Evolutionary conservation across 2,329 filamentous ascomycete genomes (phyloP), one percentile per base, ranked within the genome.

Genomic region (Xylaria sp.): DNA sequence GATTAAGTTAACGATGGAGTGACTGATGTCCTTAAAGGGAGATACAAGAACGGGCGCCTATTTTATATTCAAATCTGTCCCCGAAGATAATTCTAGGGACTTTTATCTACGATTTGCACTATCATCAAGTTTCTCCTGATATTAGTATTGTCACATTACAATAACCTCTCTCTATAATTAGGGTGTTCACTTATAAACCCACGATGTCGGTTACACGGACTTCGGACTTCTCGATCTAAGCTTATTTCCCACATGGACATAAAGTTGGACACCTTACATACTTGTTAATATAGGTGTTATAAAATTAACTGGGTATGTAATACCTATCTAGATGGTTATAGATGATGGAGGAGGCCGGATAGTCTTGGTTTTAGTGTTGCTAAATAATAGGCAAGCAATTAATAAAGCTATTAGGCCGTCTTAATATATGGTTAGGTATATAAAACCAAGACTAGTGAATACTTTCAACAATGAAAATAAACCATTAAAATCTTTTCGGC

Each of bases 201-300:
- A 47, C 51, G 29, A 51, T 53, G 42, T n/a, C 44, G n/a, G 21
- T 27, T 50, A 37, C 51, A 57, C 48, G 21, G 40, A 63, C 51
- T 55, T 55, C 60, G 51, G 40, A 55, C 37, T 63, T 48, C 27
- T 63, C 10, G 25, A 55, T 25, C 6, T 23, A 29, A 55, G 60
- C 51, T 57, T 63, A 63, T 57, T 29, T 63, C 61, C 51, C 16
- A 18, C 13, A 25, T 3, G 60, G 50, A 63, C 13, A 57, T 48
- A 63, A 57, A n/a, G 21, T 29, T 1, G 21, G 13, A 3, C 18
- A 25, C 40, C 27, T 35, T 35, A 23, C 29, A 5, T 42, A 27
- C 35, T 3, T 35, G 10, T 29, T 5, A n/a, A 51, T 8, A 53
- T 53, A 16, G 50, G 12, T 32, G 27, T 32, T 18, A 27, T 51